Base-by-base conservation (phyloP, 2,329 filamentous ascomycete species). In the Beauveria sp. region DNA sequence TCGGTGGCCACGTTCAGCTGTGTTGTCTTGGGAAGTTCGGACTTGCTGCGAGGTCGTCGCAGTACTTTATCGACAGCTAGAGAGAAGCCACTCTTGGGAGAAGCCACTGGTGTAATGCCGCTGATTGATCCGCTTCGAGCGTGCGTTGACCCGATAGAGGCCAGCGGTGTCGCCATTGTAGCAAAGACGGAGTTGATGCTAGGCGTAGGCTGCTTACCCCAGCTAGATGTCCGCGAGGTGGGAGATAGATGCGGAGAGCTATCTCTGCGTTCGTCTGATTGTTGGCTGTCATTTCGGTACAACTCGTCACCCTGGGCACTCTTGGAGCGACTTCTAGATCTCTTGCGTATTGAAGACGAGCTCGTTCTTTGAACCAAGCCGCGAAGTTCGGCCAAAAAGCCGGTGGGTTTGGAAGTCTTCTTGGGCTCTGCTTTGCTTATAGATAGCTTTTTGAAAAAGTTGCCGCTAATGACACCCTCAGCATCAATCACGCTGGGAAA, bases 391-490 rank as follows among this genome's bases (percentile, higher is more conserved):
- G 80, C 79, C 8, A 89, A 63, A 18, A 78, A 66, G 30, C 68
- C 70, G 26, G 75, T 66, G 80, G 79, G 70, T 79, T 85, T 51
- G 80, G 14, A 34, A 24, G 78, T 63, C 46, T 76, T 74, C 63
- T 68, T 73, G 20, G 72, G 72, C n/a, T 69, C 69, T 22, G 76
- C 75, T 55, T 79, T 74, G 67, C 77, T 80, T 65, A 87, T 77
- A 8, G 81, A 83, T 49, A 84, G 74, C 70, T 83, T 86, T 68
- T 87, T 89, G 46, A 89, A 72, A 45, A 90, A 79, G 62, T 80
- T 85, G 26, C 86, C 84, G 60, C 81, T 81, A 9, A 78, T 79
- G 49, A 87, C 75, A 20, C 80, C 84, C 43, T 87, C 85, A 30
- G 85, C 74, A 61, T 89, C 86, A 5, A 77, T 65, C 60, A 80